A percentile compares a stretch with the other conserved stretches of the same genome.
phyloP scores from a whole-genome alignment of 305 asterid genomes.

The Solanum hybrid region DNA sequence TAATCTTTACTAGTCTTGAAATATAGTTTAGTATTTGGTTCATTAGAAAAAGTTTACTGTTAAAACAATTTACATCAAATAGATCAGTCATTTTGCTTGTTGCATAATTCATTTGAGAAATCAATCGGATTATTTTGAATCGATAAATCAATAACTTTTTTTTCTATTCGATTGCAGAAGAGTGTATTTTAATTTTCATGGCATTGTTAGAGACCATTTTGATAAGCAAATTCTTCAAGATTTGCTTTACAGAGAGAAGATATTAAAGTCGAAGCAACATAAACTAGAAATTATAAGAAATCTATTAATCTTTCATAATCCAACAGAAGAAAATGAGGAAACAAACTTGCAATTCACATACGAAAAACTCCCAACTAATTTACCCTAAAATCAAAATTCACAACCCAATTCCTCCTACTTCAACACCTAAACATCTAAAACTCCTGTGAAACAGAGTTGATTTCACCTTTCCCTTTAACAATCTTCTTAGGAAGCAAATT shows the following conservation, averaged over 20 bases:
- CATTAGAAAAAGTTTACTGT: too few relatives aligned
- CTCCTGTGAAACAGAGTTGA: slow-evolving; percentile 54
- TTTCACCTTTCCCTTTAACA: slow-evolving; percentile 34
- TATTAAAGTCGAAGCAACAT: neutral
- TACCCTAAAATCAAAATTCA: neutral
- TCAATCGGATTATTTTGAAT: neutral
- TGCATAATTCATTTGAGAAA: neutral
- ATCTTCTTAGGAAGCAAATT: slow-evolving; percentile 39
- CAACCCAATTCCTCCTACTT: neutral
- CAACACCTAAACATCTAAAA: slow-evolving; percentile 25
- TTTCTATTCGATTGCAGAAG: neutral
- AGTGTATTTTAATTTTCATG: neutral
- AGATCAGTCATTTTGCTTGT: neutral
- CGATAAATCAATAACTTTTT: too few relatives aligned
- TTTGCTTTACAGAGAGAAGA: neutral
- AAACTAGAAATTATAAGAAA: neutral
- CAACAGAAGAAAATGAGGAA: neutral
- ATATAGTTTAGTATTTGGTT: too few relatives aligned
- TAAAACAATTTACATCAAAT: neutral
- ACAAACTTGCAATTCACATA: neutral
- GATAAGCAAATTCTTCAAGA: too few relatives aligned
- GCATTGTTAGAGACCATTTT: too few relatives aligned
- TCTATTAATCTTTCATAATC: neutral
- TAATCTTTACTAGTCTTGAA: neutral
- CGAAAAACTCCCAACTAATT: neutral